phyloP scores from a whole-genome alignment of 139 green algal species.

The Tetraselmis striata region DNA sequence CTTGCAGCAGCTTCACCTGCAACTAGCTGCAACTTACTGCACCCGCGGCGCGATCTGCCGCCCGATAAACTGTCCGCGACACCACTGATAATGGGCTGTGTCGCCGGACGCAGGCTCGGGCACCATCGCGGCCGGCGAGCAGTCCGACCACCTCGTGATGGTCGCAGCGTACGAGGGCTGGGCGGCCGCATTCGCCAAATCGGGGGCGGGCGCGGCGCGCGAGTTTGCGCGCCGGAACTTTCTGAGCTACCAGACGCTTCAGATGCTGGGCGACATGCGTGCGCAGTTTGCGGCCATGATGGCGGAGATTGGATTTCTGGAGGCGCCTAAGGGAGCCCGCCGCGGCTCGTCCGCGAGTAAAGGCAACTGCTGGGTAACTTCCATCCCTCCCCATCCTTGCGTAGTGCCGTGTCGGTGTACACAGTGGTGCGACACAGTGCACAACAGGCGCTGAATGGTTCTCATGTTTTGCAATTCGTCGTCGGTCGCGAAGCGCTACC shows the following conservation, averaged over 20 bases:
- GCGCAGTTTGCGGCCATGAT: conserved; percentile 80
- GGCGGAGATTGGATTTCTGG: conserved; percentile 58
- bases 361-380: not conserved
- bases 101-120: conserved; percentile 31
- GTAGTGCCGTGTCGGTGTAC: conserved; percentile 7
- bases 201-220: not conserved
- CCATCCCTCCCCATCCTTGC: conserved; percentile 4
- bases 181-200: conserved; percentile 14
- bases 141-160: conserved; percentile 87
- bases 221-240: conserved; percentile 29
- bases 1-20: too few relatives aligned
- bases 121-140: conserved; percentile 73
- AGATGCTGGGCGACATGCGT: conserved; percentile 74
- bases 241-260: conserved; percentile 53
- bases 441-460: too few relatives aligned
- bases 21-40: too few relatives aligned
- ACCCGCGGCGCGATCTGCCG: too few relatives aligned
- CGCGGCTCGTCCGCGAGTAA: not conserved
- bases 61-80: too few relatives aligned
- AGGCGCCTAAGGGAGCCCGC: conserved; percentile 12
- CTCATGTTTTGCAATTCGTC: too few relatives aligned
- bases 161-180: conserved; percentile 77
- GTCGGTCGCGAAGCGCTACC: too few relatives aligned
- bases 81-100: too few relatives aligned
- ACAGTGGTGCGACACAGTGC: conserved; percentile 5